Base-by-base conservation (phyloP, 2,329 filamentous ascomycete species). In the Fusarium brevicatenulatum region DNA sequence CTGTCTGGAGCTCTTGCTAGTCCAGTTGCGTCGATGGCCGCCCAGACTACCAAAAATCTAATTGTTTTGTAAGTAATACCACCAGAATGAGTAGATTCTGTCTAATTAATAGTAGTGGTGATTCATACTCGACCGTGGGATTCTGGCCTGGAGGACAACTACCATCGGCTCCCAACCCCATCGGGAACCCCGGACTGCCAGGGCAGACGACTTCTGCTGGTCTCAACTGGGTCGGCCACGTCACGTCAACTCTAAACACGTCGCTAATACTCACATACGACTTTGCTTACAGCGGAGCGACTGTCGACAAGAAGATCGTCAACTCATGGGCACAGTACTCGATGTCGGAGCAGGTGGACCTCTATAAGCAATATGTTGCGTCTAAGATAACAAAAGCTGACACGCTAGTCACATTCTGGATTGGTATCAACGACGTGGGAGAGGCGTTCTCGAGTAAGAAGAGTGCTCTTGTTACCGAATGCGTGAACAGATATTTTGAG, bases 391-490 rank as follows among this genome's bases (percentile, higher is more conserved):
- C 28, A 16, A 28, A 53, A 1, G 28, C 30, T 0, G 47, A 75
- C 1, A 63, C 65, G 0, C 52, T 75, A 12, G 63, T 73, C 9
- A 67, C 65, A 9, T 67, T 75, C 28, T 75, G 73, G 73, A 73
- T 75, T 9, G 73, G 73, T 2, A 75, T 75, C 21, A 75, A 75
- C 32, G 73, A 75, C 32, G 63, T 75, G 21, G 73, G 73, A 1
- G 70, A 75, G 37, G 58, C 73, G 0, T 75, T 71, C 32, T 75
- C 72, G 73, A 67, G 70, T 15, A 67, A 61, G 49, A 60, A 61
- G 1, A 63, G 47, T 6, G 58, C 73, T 15, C 72, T 66, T 18
- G 57, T 75, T 9, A 52, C 57, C 9, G 55, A 71, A 54, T 65
- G 63, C 16, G 53, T 74, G 6, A 43, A 71, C 25, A 44, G 71